phyloP scores from a whole-genome alignment of 495 filamentous ascomycete species.

The Talaromyces stipitatus region DNA sequence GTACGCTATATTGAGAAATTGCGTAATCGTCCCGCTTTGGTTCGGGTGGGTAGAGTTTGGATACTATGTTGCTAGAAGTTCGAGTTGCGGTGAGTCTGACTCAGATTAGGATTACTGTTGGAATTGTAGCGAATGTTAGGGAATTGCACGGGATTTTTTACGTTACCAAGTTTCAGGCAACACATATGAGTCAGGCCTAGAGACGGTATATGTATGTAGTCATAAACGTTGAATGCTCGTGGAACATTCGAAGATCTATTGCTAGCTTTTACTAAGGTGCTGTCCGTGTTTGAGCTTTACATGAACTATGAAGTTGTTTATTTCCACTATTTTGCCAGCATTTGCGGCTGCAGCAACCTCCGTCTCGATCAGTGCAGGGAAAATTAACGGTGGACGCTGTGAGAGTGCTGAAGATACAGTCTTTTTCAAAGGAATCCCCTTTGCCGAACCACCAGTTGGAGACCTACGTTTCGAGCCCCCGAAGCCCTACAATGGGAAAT shows the following conservation, averaged over 20 bases:
- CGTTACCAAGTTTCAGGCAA: neutral
- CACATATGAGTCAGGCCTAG: neutral
- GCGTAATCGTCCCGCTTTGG: neutral
- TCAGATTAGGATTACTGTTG: neutral
- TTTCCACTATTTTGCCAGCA: slow-evolving; percentile 12
- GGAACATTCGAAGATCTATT: neutral
- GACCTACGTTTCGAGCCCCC: slow-evolving; percentile 17
- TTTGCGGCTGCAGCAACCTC: slow-evolving; percentile 7
- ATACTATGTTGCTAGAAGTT: neutral
- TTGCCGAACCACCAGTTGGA: slow-evolving; percentile 17
- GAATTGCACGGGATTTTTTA: neutral
- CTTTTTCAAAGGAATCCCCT: slow-evolving; percentile 22
- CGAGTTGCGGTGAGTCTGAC: neutral
- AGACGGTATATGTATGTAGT: neutral
- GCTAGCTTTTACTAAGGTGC: neutral
- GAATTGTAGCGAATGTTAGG: neutral
- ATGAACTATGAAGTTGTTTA: slow-evolving; percentile 16
- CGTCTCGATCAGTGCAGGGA: slow-evolving; percentile 5
- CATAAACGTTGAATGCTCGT: neutral
- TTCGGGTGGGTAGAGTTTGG: neutral
- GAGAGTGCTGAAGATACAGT: slow-evolving; percentile 22
- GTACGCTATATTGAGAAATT: neutral
- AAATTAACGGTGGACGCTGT: slow-evolving; percentile 8
- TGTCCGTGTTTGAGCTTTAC: neutral
- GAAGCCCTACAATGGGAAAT: slow-evolving; percentile 11